Evolutionary conservation across 768 basidiomycete genomes (phyloP), one percentile per base, ranked within the genome.

Genomic region (Dacryopinax primogenitus): DNA sequence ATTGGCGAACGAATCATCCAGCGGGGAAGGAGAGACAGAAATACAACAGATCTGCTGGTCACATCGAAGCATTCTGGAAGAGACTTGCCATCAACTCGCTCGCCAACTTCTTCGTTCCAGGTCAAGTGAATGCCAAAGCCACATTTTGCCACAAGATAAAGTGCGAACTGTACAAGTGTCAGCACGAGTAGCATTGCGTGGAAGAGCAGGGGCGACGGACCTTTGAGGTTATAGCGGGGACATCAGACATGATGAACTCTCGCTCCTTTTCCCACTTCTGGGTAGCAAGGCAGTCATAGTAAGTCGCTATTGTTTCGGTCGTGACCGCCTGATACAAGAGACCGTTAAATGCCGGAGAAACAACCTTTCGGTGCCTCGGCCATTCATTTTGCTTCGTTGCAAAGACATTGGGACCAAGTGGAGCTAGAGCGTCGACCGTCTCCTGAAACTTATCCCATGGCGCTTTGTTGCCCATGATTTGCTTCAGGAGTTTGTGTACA

Each of bases 61-160:
- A 58, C 51, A 28, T 58, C 51, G 51, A 58, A 58, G 51, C 51
- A 58, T 58, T 58, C 51, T 9, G 51, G 51, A 32, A 58, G 51
- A 30, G 51, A 28, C 51, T 28, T 58, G 26, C 51, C 51, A 23
- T 32, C 32, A 15, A 58, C 26, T 11, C 51, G 51, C 26, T 58
- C 13, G 11, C 51, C 51, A 3, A 58, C 51, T 9, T 58, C 51
- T 58, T 58, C 51, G 30, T 58, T 58, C 51, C 51, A 58, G 11
- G 51, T 28, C 3, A 58, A 30, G 51, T 58, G 4, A 18, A 58
- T 58, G 32, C 51, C 51, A 30, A 58, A 58, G 18, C 51, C 51
- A 30, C 51, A 58, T 30, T 58, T 58, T 11, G 51, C 11, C 9
- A 58, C 32, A 9, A 58, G 51, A 30, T 58, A 58, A 3, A 58